Conservation (phyloP, 129 eudicot species). For the Apium graveolens region DNA sequence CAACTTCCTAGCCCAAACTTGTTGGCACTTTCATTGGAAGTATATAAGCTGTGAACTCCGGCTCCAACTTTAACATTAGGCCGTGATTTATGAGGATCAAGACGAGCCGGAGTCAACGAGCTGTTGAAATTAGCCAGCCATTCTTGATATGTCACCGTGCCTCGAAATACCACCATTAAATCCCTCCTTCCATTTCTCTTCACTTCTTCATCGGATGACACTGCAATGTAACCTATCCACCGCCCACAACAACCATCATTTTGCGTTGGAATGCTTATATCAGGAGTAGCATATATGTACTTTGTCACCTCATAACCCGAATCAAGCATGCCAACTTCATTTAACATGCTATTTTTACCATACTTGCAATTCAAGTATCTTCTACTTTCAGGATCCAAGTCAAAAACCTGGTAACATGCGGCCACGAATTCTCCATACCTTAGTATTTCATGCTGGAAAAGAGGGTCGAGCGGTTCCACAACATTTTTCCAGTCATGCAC, state of each 20-base stretch:
- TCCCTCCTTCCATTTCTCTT: slow-evolving; percentile 54
- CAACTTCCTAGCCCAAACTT: slow-evolving; percentile 50
- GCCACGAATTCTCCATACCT: slow-evolving; percentile 55
- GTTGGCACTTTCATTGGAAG: slow-evolving; percentile 34
- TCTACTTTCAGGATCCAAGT: slow-evolving; percentile 37
- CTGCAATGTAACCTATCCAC: slow-evolving; percentile 63
- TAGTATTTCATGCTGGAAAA: slow-evolving; percentile 49
- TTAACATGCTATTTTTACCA: slow-evolving; percentile 35
- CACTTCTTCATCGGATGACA: slow-evolving; percentile 32
- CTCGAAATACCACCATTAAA: slow-evolving; percentile 49
- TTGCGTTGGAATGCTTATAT: slow-evolving; percentile 33
- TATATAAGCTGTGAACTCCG: slow-evolving; percentile 51
- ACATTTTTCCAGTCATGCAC: slow-evolving; percentile 52
- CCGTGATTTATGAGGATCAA: slow-evolving; percentile 48
- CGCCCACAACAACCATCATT: slow-evolving; percentile 26
- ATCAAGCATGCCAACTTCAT: slow-evolving; percentile 38
- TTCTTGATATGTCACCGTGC: slow-evolving; percentile 49
- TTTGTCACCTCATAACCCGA: slow-evolving; percentile 61
- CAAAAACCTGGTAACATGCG: slow-evolving; percentile 56
- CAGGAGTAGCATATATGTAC: slow-evolving; percentile 56
- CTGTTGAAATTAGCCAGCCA: slow-evolving; percentile 66
- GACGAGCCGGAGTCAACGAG: slow-evolving; percentile 47
- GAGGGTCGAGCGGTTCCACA: slow-evolving; percentile 48
- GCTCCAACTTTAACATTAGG: slow-evolving; percentile 53
- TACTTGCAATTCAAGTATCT: slow-evolving; percentile 60